These are phyloP conservation scores for Kregervanrija fluxuum DNA, from an alignment of 805 yeast genomes.

Conservation along the genomic window DNA sequence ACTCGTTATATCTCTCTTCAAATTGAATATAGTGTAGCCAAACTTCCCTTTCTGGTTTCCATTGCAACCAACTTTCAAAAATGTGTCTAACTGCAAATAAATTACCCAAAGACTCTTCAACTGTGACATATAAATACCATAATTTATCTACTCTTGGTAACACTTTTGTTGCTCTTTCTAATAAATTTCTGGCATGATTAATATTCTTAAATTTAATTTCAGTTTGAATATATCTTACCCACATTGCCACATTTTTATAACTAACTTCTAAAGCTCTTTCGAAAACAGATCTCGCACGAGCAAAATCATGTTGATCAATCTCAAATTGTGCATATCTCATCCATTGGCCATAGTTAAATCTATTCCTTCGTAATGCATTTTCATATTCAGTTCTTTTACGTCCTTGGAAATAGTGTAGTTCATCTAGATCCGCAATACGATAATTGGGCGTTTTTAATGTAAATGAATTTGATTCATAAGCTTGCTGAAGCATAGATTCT, in stretches of 20 bases:
- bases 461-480: constrained; percentile 41
- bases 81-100: constrained; percentile 52
- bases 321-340: constrained; percentile 88
- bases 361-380: constrained; percentile 76
- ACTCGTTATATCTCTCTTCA: constrained; percentile 53
- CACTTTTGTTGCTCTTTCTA: constrained; percentile 67
- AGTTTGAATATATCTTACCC: constrained; percentile 76
- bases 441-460: constrained; percentile 35
- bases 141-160: constrained; percentile 78
- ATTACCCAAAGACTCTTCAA: constrained; percentile 74
- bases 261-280: constrained; percentile 80
- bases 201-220: constrained; percentile 68
- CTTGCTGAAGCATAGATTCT: constrained; percentile 56
- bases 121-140: constrained; percentile 77
- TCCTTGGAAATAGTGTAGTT: constrained; percentile 66
- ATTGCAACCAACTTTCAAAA: constrained; percentile 72
- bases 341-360: constrained; percentile 84
- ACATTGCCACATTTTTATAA: constrained; percentile 56
- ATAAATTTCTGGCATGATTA: constrained; percentile 81
- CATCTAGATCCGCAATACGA: constrained; percentile 68
- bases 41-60: constrained; percentile 61
- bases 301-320: constrained; percentile 65
- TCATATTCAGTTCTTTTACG: constrained; percentile 79
- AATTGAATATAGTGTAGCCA: constrained; percentile 73
- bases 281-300: constrained; percentile 77